Percentiles rank a stretch among this genome's conserved stretches.
Evolutionary conservation across 495 filamentous ascomycete genomes (phyloP).

Genomic region (Aspergillus egyptiacus): DNA sequence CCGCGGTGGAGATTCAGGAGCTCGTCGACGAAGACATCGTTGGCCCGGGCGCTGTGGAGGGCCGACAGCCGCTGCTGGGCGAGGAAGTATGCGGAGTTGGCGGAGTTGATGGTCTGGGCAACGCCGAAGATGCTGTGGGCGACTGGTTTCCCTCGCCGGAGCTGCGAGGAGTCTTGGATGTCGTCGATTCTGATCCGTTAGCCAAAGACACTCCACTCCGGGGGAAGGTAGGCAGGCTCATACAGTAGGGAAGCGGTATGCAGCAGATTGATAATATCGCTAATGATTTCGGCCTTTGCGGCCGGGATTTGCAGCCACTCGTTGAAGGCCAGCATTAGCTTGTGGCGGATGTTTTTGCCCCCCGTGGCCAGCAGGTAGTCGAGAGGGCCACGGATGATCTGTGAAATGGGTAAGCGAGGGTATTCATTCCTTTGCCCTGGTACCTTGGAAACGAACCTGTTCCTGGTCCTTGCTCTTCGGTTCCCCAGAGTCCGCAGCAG

Average conservation of each 20-base stretch:
- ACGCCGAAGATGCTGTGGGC: slow-evolving; percentile 84
- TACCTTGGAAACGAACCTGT: no score
- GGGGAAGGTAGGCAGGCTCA: background rate
- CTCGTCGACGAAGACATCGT: slow-evolving; percentile 53
- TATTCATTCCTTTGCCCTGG: no score
- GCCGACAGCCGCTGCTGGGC: slow-evolving; percentile 63
- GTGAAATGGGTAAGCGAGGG: no score
- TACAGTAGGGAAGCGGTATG: slow-evolving; percentile 78
- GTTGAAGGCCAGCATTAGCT: slow-evolving; percentile 78
- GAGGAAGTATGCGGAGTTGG: slow-evolving; percentile 84
- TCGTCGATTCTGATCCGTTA: slow-evolving; percentile 62
- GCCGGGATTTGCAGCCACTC: slow-evolving; percentile 72
- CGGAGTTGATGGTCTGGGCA: slow-evolving; percentile 87
- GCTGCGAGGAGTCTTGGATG: slow-evolving; percentile 67
- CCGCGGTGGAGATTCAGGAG: slow-evolving; percentile 79
- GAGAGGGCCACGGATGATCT: slow-evolving; percentile 4
- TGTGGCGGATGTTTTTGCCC: slow-evolving; percentile 76
- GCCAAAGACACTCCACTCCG: no score
- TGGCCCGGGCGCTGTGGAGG: background rate
- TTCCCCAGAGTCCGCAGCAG: no score
- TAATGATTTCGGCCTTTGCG: slow-evolving; percentile 66
- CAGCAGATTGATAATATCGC: slow-evolving; percentile 74
- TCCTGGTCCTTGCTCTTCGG: no score
- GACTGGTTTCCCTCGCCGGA: slow-evolving; percentile 77
- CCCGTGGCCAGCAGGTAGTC: slow-evolving; percentile 64